Base-by-base conservation (phyloP, 345 rosid genomes). In the Clarkia xantiana region DNA sequence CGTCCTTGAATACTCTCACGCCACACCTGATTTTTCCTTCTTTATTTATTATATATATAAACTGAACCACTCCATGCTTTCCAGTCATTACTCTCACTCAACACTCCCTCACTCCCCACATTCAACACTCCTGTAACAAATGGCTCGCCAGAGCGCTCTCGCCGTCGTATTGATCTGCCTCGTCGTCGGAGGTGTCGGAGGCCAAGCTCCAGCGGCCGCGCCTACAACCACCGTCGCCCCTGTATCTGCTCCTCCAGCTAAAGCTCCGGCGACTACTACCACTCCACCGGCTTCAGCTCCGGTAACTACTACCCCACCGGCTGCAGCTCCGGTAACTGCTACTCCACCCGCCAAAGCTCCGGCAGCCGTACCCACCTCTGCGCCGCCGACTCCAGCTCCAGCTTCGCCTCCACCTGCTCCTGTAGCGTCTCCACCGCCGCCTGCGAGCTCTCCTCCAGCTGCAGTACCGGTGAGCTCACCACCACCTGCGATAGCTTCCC, bases 181-280 rank as follows among this genome's bases (percentile, higher is more conserved):
- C 45, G 63, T 82, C 18, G 45, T 73, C 45, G 80, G 79, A 39
- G 68, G 76, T 7, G 90, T 77, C 47, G 77, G 74, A 9, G 95
- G 79, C 18, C 90, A 81, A 59, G 66, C 85, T 25, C 87, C 84
- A 3, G 44, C 81, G 0, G 50, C 80, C 4, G 64, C 88, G 8
- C 91, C 91, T 10, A 62, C 75, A 0, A 63, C 73, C 15, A 44
- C 57, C 9, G 29, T 48, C 42, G 17, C 62, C 17, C 62, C 61
- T 16, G 38, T 25, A 0, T 13, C 46, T 16, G 1, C 59, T 45
- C 39, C 59, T 4, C 62, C 62, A 17, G 47, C 49, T 47, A 54
- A 42, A 47, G 18, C 57, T n/a, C 19, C 56, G 17, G 17, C 56
- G 16, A 41, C 38, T 4, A 44, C 57, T 3, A 45, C 55, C 18